Base-by-base conservation (phyloP, 2,329 filamentous ascomycete genomes). In the Trichothecium sympodiale region DNA sequence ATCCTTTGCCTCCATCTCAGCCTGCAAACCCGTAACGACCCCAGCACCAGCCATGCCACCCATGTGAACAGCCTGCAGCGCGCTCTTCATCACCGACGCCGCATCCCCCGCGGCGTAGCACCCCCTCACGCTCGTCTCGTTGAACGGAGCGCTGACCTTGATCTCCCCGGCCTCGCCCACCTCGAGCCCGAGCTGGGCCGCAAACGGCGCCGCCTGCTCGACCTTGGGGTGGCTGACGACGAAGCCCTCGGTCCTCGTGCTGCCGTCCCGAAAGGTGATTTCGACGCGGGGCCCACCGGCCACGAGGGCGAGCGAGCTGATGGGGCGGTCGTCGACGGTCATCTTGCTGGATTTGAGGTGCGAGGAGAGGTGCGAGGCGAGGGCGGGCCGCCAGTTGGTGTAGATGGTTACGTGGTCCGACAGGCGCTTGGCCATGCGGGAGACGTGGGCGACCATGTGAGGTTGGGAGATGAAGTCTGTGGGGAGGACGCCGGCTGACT, bases 31-130 rank as follows among this genome's bases (percentile, higher is more conserved):
- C 20, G 36, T 35, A 16, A 44, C 46, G 39, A 52, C 42, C 0
- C 55, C 56, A 6, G 33, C 40, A 5, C 42, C 56, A 6, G 45
- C 48, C 25, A 57, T 41, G 1, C 39, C 40, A 0, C 56, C 55
- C 47, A 47, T 52, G 4, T 46, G 27, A 35, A 48, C 38, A 1
- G 56, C 59, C 39, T 48, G 40, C 17, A 50, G 16, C 1, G 49
- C 52, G 4, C 46, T 48, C 43, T 46, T 55, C 33, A 59, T 44
- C 38, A 45, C 40, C 8, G 51, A 52, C 9, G 50, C 53, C 35
- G 57, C 63, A 49, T 78, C 72, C 0, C 73, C 73, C 1, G 57
- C 67, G 0, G 69, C 70, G 51, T 69, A 74, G 3, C 69, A 64
- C 0, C 72, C 72, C 3, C 53, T 49, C 1, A 71, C 59, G 36